Conservation (phyloP, 176 grass and related monocot genomes). For the Rhynchospora tenuis region DNA sequence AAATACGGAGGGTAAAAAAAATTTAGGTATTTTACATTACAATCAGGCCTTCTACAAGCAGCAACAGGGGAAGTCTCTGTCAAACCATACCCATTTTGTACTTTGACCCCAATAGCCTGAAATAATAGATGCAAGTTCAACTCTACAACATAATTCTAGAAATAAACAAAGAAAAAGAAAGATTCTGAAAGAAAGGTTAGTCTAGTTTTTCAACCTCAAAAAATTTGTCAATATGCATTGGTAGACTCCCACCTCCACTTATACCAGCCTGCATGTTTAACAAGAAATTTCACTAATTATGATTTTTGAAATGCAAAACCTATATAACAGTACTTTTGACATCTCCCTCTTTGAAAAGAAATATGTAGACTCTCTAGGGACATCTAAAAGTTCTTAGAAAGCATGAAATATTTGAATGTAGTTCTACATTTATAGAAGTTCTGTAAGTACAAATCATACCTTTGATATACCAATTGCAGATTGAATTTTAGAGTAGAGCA, state of each 20-base stretch:
- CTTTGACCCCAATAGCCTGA: conserved; percentile 83
- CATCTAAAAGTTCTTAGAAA: not conserved
- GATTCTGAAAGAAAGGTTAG: not conserved
- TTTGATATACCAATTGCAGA: conserved; percentile 83
- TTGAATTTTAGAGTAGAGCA: conserved; percentile 88
- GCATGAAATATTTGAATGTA: conserved; percentile 15
- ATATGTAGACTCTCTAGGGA: not conserved
- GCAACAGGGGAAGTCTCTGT: conserved; percentile 93
- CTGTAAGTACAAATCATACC: conserved; percentile 40
- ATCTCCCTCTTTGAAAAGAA: not conserved
- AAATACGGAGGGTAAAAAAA: not conserved
- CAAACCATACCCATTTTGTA: conserved; percentile 93
- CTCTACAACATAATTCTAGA: conserved; percentile 1
- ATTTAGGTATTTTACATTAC: conserved; percentile 53
- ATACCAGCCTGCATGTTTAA: conserved; percentile 79
- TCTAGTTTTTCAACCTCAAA: conserved; percentile 65
- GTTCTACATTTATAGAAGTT: not conserved
- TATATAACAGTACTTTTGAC: not conserved
- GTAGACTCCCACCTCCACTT: conserved; percentile 87
- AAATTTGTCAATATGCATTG: conserved; percentile 82
- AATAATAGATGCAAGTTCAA: conserved; percentile 25
- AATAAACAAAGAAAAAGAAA: conserved; percentile 2
- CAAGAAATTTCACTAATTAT: conserved; percentile 34
- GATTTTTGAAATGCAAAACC: not conserved
- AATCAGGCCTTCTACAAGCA: conserved; percentile 62